A percentile compares a stretch with the other conserved stretches of the same genome.
These are phyloP conservation scores for Botrytis deweyae DNA, from an alignment of 2,329 filamentous ascomycete genomes.

Conservation along the genomic window DNA sequence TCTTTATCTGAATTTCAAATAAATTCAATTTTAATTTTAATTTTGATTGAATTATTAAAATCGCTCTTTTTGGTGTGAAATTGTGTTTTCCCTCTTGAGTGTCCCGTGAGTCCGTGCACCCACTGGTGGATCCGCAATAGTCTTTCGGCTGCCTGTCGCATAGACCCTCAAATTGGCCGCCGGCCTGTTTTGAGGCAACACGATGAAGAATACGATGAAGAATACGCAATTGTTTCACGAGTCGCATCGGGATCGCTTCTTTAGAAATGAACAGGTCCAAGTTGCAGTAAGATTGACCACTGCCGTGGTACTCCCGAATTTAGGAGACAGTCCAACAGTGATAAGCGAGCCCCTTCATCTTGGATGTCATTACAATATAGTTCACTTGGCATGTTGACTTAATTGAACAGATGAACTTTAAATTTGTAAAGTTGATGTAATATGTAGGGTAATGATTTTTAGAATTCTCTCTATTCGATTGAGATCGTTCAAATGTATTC, in stretches of 20 bases:
- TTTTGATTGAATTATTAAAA: no score
- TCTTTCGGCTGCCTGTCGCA: neutral
- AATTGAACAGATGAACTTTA: neutral
- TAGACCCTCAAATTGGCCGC: neutral
- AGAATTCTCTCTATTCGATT: neutral
- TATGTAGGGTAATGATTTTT: no score
- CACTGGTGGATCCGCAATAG: neutral
- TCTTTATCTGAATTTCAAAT: no score
- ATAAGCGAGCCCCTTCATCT: constrained; percentile 12
- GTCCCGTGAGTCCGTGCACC: no score
- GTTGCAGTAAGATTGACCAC: no score
- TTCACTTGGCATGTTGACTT: neutral
- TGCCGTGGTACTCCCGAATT: neutral
- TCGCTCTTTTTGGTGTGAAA: no score
- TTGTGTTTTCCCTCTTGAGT: no score
- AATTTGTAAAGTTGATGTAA: neutral
- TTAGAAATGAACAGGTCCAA: neutral
- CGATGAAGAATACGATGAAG: no score
- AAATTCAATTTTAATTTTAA: no score
- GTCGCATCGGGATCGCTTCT: no score
- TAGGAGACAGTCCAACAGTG: neutral
- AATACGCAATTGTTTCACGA: no score
- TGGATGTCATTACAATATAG: neutral
- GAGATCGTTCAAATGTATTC: constrained; percentile 28
- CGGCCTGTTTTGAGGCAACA: neutral